These are phyloP conservation scores for Epichloe typhina DNA, from an alignment of 2,329 filamentous ascomycete species.

Conservation along the genomic window DNA sequence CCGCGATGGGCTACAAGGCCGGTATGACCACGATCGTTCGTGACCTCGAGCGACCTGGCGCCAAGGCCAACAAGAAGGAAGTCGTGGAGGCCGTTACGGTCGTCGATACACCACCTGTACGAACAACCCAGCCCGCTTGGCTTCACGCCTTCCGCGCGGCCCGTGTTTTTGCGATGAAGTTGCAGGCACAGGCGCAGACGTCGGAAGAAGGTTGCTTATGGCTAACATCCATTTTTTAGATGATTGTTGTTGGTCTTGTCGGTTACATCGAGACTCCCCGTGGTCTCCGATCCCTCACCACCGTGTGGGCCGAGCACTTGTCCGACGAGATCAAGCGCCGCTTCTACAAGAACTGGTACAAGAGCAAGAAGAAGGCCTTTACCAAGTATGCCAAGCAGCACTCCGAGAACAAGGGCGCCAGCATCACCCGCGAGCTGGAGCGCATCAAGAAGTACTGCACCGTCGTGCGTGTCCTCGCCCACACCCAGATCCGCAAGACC, in stretches of 20 bases:
- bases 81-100: constrained; percentile 79
- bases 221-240: constrained; percentile 60
- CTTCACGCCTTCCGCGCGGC: constrained; percentile 28
- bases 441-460: constrained; percentile 99
- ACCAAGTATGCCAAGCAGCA: constrained; percentile 99
- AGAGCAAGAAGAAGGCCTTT: constrained; percentile 99
- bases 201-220: constrained; percentile 39
- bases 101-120: constrained; percentile 91
- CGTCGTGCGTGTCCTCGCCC: constrained; percentile 95
- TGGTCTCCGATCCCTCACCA: constrained; percentile 97
- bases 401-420: constrained; percentile 80
- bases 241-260: constrained; percentile 99
- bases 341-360: constrained; percentile 99
- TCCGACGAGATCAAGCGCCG: constrained; percentile 97
- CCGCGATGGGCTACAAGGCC: constrained; percentile 98
- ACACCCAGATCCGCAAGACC: constrained; percentile 98
- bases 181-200: no score
- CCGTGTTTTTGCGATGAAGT: neutral
- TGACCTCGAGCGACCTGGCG: constrained; percentile 96
- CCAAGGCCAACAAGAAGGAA: constrained; percentile 99
- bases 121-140: constrained; percentile 73
- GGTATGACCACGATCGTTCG: constrained; percentile 99
- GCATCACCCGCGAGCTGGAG: constrained; percentile 94
- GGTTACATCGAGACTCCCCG: constrained; percentile 99
- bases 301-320: constrained; percentile 98